Conservation (phyloP, 106 monocot genomes). For the Allium fistulosum region DNA sequence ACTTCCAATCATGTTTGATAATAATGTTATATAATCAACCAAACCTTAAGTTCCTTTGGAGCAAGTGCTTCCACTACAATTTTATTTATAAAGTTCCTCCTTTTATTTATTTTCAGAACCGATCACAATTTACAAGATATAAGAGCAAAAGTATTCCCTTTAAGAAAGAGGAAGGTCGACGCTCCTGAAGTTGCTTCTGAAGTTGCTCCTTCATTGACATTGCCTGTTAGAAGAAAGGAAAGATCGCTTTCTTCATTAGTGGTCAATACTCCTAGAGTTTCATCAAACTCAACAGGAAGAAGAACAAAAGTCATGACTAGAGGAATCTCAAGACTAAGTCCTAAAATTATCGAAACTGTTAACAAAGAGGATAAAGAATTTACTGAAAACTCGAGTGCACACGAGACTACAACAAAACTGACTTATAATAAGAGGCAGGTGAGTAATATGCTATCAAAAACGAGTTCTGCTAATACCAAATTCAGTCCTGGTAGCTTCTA, state of each 20-base stretch:
- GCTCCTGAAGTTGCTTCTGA: slow-evolving; percentile 50
- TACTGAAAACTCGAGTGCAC: slow-evolving; percentile 30
- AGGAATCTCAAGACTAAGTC: slow-evolving; percentile 41
- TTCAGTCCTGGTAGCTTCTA: too few species aligned
- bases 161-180: slow-evolving; percentile 55
- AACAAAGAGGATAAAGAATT: slow-evolving; percentile 45
- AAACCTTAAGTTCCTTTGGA: too few species aligned
- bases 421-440: slow-evolving; percentile 59
- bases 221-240: slow-evolving; percentile 83
- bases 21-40: too few species aligned
- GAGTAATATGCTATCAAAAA: not conserved
- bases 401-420: slow-evolving; percentile 31
- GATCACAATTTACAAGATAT: slow-evolving; percentile 93
- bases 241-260: slow-evolving; percentile 94
- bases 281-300: slow-evolving; percentile 53
- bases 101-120: slow-evolving; percentile 33
- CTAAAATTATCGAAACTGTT: slow-evolving; percentile 23
- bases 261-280: slow-evolving; percentile 59
- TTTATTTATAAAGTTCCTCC: not conserved
- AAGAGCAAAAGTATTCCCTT: slow-evolving; percentile 82
- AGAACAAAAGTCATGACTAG: slow-evolving; percentile 65
- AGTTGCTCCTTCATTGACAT: slow-evolving; percentile 29
- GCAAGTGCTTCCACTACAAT: not conserved
- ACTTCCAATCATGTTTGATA: too few species aligned
- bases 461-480: too few species aligned